A percentile compares a stretch with the other conserved stretches of the same genome.
Evolutionary conservation across 1,284 basidiomycete genomes (phyloP).

Genomic region (Spongispora temasekensis): DNA sequence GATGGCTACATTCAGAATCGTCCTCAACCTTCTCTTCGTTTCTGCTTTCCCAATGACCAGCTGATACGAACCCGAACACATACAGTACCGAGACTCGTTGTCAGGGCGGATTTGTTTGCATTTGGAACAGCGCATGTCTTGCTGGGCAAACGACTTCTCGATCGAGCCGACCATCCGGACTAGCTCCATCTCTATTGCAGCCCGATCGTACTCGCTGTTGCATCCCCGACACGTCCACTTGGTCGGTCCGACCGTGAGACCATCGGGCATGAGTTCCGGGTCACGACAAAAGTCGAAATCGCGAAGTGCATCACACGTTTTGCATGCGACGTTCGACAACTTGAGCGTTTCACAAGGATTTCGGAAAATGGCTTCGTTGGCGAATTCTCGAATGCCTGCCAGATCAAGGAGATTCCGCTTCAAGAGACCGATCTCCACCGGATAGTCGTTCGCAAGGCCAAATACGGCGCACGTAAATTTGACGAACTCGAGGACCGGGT

Average conservation of each 20-base stretch:
- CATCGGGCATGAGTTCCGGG: slow-evolving; percentile 74
- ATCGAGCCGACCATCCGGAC: slow-evolving; percentile 76
- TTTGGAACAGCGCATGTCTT: slow-evolving; percentile 86
- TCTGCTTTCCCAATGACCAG: slow-evolving; percentile 73
- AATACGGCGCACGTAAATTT: slow-evolving; percentile 89
- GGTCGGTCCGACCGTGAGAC: slow-evolving; percentile 44
- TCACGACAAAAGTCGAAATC: slow-evolving; percentile 98
- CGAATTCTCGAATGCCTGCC: slow-evolving; percentile 87
- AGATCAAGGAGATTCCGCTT: slow-evolving; percentile 91
- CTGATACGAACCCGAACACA: slow-evolving; percentile 85
- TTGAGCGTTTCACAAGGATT: slow-evolving; percentile 95
- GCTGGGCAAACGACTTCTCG: slow-evolving; percentile 80
- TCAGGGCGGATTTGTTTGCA: slow-evolving; percentile 89
- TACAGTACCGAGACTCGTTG: slow-evolving; percentile 84
- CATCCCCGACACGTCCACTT: slow-evolving; percentile 75
- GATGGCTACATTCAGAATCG: slow-evolving; percentile 80
- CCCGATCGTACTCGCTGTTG: slow-evolving; percentile 85
- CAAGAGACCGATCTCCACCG: slow-evolving; percentile 85
- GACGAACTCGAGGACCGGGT: slow-evolving; percentile 87
- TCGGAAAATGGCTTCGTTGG: slow-evolving; percentile 78
- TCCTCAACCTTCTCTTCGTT: slow-evolving; percentile 66
- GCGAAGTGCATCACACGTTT: slow-evolving; percentile 84
- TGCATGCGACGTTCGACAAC: slow-evolving; percentile 87
- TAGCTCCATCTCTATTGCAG: slow-evolving; percentile 83
- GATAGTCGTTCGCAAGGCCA: slow-evolving; percentile 73